Conservation (phyloP, 441 rosid genomes). For the Dalechampia spathulata region DNA sequence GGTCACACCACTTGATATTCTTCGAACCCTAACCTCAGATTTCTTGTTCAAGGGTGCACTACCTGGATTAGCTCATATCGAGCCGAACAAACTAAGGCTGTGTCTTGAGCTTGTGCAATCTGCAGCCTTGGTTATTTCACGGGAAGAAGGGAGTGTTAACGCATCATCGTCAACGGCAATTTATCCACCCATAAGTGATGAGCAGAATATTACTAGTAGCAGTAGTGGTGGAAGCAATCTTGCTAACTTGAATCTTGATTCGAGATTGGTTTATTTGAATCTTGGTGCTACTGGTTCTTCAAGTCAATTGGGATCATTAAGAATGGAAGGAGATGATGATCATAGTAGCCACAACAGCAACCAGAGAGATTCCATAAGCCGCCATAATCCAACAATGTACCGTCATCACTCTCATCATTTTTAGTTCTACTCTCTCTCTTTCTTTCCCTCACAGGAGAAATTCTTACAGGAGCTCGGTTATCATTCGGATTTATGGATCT, state of each 20-base stretch:
- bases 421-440: slow-evolving; percentile 10
- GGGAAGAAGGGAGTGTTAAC: slow-evolving; percentile 71
- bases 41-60: slow-evolving; percentile 98
- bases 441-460: not conserved
- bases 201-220: slow-evolving; percentile 49
- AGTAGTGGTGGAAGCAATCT: slow-evolving; percentile 48
- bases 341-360: slow-evolving; percentile 36
- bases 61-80: slow-evolving; percentile 88
- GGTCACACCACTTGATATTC: slow-evolving; percentile 80
- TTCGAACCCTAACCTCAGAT: slow-evolving; percentile 93
- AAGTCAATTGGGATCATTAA: slow-evolving; percentile 48
- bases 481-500: no score
- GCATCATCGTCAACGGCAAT: slow-evolving; percentile 37
- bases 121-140: slow-evolving; percentile 85
- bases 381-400: slow-evolving; percentile 65
- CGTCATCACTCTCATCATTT: slow-evolving; percentile 54
- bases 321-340: slow-evolving; percentile 46
- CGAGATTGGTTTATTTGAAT: slow-evolving; percentile 83
- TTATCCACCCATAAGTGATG: slow-evolving; percentile 61
- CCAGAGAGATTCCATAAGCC: slow-evolving; percentile 55
- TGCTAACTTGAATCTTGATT: slow-evolving; percentile 53
- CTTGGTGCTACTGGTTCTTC: slow-evolving; percentile 54
- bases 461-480: no score
- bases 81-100: slow-evolving; percentile 89
- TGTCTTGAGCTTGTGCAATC: slow-evolving; percentile 98